Conservation (phyloP, 2,329 filamentous ascomycete genomes). For the Laburnicola sp. region DNA sequence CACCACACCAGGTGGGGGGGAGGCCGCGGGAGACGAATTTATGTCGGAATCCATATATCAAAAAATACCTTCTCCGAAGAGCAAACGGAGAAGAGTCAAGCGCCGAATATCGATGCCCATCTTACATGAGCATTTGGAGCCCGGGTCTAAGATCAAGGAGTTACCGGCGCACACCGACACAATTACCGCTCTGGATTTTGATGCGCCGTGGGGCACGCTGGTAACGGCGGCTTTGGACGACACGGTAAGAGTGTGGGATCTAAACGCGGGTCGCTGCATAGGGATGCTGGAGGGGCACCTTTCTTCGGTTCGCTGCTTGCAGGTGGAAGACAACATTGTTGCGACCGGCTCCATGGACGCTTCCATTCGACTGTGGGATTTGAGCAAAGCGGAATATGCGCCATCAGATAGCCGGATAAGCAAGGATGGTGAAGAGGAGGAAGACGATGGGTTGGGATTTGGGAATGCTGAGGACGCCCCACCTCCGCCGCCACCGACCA, state of each 20-base stretch:
- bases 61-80: slow-evolving; percentile 70
- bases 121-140: slow-evolving; percentile 90
- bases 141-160: slow-evolving; percentile 85
- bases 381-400: slow-evolving; percentile 84
- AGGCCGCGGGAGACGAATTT: slow-evolving; percentile 62
- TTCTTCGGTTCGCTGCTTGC: slow-evolving; percentile 86
- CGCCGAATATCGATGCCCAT: slow-evolving; percentile 88
- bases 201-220: slow-evolving; percentile 94
- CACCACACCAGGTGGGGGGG: slow-evolving; percentile 57
- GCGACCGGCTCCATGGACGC: slow-evolving; percentile 95
- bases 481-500: slow-evolving; percentile 68
- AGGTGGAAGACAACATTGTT: slow-evolving; percentile 93
- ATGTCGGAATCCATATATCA: slow-evolving; percentile 99
- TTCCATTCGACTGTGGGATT: slow-evolving; percentile 91
- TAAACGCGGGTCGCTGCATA: slow-evolving; percentile 90
- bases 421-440: slow-evolving; percentile 48
- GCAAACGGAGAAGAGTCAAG: slow-evolving; percentile 59
- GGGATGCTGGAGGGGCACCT: slow-evolving; percentile 91
- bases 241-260: slow-evolving; percentile 92
- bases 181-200: slow-evolving; percentile 91
- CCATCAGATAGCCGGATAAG: slow-evolving; percentile 62
- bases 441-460: slow-evolving; percentile 66
- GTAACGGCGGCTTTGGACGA: slow-evolving; percentile 92
- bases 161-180: slow-evolving; percentile 85
- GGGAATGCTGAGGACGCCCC: slow-evolving; percentile 73